These are phyloP conservation scores for Abelmoschus esculentus DNA, from an alignment of 345 rosid species.

Conservation along the genomic window DNA sequence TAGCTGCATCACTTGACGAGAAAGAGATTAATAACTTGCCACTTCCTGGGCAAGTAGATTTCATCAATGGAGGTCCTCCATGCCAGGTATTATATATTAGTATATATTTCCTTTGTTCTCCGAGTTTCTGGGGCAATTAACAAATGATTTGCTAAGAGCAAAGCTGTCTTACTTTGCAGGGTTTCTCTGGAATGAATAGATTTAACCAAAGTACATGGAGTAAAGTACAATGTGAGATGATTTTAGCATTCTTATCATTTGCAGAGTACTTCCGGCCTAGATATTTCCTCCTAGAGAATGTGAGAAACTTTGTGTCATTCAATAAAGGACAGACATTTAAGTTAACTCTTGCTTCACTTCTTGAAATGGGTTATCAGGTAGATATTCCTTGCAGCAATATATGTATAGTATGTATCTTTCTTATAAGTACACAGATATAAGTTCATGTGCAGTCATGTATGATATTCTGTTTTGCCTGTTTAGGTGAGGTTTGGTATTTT, in stretches of 20 bases:
- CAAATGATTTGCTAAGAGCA: not conserved
- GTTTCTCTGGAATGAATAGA: slow-evolving; percentile 86
- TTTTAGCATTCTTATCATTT: slow-evolving; percentile 47
- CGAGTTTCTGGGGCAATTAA: not conserved
- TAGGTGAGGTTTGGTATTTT: slow-evolving; percentile 91
- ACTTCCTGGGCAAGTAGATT: slow-evolving; percentile 69
- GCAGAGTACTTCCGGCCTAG: slow-evolving; percentile 88
- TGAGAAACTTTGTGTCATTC: slow-evolving; percentile 73
- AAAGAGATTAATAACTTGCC: slow-evolving; percentile 30
- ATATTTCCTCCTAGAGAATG: slow-evolving; percentile 86
- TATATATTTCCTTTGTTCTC: not conserved
- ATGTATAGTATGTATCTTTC: not conserved
- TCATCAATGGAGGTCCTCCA: slow-evolving; percentile 95
- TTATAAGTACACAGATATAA: not conserved
- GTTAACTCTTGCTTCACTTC: slow-evolving; percentile 60
- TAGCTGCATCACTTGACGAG: slow-evolving; percentile 33
- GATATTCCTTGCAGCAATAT: not conserved
- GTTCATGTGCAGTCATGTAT: not conserved
- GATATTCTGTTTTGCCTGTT: not conserved
- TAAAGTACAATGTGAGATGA: slow-evolving; percentile 62
- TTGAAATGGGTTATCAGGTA: slow-evolving; percentile 57
- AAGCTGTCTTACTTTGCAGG: slow-evolving; percentile 40
- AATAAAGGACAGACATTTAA: slow-evolving; percentile 82
- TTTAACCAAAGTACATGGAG: slow-evolving; percentile 71
- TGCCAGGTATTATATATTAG: slow-evolving; percentile 54